A percentile compares a stretch with the other conserved stretches of the same genome.
Evolutionary conservation across 78 protist genomes (phyloP).

Genomic region (Dictyostelium brefeldianum): DNA sequence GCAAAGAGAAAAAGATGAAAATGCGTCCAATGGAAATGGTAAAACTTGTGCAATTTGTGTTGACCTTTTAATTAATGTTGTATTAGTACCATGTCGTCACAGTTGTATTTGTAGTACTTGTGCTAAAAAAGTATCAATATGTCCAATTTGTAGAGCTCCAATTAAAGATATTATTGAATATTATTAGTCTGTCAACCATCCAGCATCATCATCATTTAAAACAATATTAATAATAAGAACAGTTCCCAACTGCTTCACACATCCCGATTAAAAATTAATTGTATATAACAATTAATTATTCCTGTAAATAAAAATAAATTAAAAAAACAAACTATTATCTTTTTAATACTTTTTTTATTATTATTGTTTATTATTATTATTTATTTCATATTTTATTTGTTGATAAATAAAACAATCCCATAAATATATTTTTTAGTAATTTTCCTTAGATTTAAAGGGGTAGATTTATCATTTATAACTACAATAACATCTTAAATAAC

Average conservation of each 20-base stretch:
- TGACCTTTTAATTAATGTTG: conserved; percentile 18
- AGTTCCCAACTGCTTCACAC: too few relatives aligned
- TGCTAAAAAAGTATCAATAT: conserved; percentile 2
- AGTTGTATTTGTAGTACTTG: conserved; percentile 62
- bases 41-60: conserved; percentile 50
- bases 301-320: not conserved
- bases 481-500: too few relatives aligned
- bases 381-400: too few relatives aligned
- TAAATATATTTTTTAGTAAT: too few relatives aligned
- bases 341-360: too few relatives aligned
- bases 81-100: conserved; percentile 59
- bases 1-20: conserved; percentile 67
- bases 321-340: not conserved
- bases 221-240: not conserved
- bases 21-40: not conserved
- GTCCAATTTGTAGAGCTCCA: conserved; percentile 62
- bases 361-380: too few relatives aligned
- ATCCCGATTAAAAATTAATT: too few relatives aligned
- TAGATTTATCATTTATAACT: too few relatives aligned
- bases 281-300: not conserved
- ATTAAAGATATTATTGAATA: conserved; percentile 44
- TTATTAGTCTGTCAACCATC: too few relatives aligned
- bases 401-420: too few relatives aligned
- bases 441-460: too few relatives aligned
- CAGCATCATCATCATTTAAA: too few relatives aligned